Evolutionary conservation across 768 basidiomycete species (phyloP).

Genomic region (Russula sp.): DNA sequence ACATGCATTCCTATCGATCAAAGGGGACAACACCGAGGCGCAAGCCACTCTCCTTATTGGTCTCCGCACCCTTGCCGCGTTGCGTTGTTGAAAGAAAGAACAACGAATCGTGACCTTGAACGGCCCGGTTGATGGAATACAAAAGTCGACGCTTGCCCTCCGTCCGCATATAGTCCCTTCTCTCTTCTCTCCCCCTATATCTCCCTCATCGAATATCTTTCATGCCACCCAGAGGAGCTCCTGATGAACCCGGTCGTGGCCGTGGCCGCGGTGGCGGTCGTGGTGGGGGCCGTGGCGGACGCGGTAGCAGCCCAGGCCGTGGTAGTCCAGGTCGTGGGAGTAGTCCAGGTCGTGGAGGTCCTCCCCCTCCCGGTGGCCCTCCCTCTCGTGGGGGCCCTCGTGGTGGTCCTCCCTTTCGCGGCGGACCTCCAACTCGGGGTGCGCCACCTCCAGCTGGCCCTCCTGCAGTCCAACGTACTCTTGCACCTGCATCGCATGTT

Average conservation of each 20-base stretch:
- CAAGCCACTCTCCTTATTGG: no score
- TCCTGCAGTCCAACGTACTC: constrained; percentile 7
- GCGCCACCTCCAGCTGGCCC: constrained; percentile 17
- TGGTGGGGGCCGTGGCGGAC: neutral
- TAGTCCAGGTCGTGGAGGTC: constrained; percentile 16
- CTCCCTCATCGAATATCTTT: neutral
- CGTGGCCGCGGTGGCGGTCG: neutral
- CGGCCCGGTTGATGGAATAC: neutral
- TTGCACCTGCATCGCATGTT: constrained; percentile 36
- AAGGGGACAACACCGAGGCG: no score
- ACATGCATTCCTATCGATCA: no score
- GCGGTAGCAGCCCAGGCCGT: neutral
- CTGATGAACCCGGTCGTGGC: neutral
- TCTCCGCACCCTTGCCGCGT: no score
- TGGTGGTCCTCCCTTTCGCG: constrained; percentile 21
- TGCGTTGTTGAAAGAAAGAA: neutral
- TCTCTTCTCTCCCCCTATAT: neutral
- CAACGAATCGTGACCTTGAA: neutral
- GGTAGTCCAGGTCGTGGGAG: neutral
- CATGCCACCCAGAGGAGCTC: constrained; percentile 6
- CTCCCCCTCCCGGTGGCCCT: constrained; percentile 22
- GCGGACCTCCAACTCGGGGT: constrained; percentile 28
- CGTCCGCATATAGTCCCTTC: neutral
- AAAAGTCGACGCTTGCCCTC: neutral
- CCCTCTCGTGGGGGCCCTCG: constrained; percentile 28